phyloP scores from a whole-genome alignment of 2,329 filamentous ascomycete species.

The Colletotrichum sp. region DNA sequence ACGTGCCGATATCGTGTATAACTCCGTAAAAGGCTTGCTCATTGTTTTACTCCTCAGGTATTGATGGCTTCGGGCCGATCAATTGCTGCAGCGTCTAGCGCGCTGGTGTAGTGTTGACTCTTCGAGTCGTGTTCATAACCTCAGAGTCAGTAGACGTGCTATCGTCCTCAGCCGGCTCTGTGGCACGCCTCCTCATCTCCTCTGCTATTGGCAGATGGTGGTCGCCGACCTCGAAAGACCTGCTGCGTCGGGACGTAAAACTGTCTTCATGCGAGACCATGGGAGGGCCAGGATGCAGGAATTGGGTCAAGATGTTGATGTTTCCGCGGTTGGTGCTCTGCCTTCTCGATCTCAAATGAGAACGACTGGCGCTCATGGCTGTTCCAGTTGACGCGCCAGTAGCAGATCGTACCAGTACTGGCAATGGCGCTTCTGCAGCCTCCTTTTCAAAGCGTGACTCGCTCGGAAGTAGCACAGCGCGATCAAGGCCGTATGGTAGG shows the following conservation, averaged over 20 bases:
- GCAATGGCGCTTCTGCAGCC: slow-evolving; percentile 50
- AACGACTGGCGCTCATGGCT: slow-evolving; percentile 27
- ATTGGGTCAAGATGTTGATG: slow-evolving; percentile 47
- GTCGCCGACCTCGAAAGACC: slow-evolving; percentile 8
- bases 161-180: slow-evolving; percentile 16
- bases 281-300: slow-evolving; percentile 54
- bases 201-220: not conserved
- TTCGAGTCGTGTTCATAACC: not conserved
- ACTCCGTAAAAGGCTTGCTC: not conserved
- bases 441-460: slow-evolving; percentile 61
- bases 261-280: slow-evolving; percentile 34
- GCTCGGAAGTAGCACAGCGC: slow-evolving; percentile 64
- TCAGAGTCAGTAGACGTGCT: slow-evolving; percentile 5
- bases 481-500: slow-evolving; percentile 69
- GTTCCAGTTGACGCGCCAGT: slow-evolving; percentile 39
- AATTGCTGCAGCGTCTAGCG: slow-evolving; percentile 9
- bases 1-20: not conserved
- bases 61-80: not conserved
- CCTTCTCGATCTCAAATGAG: slow-evolving; percentile 26
- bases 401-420: slow-evolving; percentile 39
- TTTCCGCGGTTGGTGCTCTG: slow-evolving; percentile 32
- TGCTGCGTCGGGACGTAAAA: not conserved
- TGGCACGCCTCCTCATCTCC: slow-evolving; percentile 16
- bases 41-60: not conserved
- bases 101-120: slow-evolving; percentile 17